Evolutionary conservation across 305 asterid species (phyloP).

Genomic region (Fraxinus floribunda): DNA sequence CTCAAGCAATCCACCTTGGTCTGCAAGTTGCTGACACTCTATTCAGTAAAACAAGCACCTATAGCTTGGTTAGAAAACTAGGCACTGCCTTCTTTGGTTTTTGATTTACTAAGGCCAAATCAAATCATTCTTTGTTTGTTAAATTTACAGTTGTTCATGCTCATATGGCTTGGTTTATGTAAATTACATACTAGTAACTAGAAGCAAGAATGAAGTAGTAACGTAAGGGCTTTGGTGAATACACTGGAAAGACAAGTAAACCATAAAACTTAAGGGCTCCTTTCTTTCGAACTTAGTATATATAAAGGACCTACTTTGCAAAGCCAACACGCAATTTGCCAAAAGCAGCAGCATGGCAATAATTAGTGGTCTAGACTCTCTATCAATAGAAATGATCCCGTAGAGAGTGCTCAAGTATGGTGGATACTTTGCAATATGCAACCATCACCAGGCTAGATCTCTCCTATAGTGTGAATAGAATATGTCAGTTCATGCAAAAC

Average conservation of each 20-base stretch:
- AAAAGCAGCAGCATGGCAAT: neutral
- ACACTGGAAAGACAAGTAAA: neutral
- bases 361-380: neutral
- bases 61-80: neutral
- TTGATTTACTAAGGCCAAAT: neutral
- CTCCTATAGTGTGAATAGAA: neutral
- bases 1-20: neutral
- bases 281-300: neutral
- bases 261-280: neutral
- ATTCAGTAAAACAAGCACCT: neutral
- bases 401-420: neutral
- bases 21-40: neutral
- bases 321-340: neutral
- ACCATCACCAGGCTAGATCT: neutral
- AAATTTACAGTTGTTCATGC: neutral
- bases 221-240: neutral
- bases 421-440: neutral
- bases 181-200: neutral
- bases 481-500: neutral
- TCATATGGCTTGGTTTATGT: neutral
- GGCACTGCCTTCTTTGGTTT: neutral
- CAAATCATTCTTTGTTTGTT: neutral
- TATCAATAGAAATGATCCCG: neutral
- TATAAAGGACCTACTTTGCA: neutral
- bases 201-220: neutral